Evolutionary conservation across 2,329 filamentous ascomycete species (phyloP), one percentile per base, ranked within the genome.

Genomic region (Trichoderma pleuroti): DNA sequence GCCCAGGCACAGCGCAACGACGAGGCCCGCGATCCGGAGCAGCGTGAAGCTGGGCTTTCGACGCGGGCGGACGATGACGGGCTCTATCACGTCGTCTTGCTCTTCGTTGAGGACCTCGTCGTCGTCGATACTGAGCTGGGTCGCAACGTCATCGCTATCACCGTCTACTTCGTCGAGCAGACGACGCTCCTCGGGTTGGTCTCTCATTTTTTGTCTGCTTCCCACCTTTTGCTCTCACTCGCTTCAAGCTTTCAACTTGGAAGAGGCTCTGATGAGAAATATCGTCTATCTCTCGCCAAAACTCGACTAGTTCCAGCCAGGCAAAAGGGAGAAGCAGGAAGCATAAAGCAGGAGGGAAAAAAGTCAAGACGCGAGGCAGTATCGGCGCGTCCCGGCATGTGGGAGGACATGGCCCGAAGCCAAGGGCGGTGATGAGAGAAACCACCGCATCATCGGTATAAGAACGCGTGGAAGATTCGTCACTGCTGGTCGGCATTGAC

Each of bases 101-200:
- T 30, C n/a, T 21, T 63, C 39, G n/a, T 18, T n/a, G 4, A 42
- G 36, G 3, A 10, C 60, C n/a, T 26, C 32, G 14, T 56, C 42
- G 8, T 54, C 39, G 59, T 65, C 49, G 62, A 26, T n/a, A 61
- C 61, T 59, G 28, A 66, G 56, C 32, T 70, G 68, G 0, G 54
- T 67, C 2, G 69, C 59, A 42, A 26, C 59, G 28, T 70, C 67
- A 56, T 63, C 60, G 32, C 49, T 63, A 9, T 54, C 49, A 14
- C 16, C 49, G 46, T 70, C 67, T 18, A 62, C 49, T 46, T 56
- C 61, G 18, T 70, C 68, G 11, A 70, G 68, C 14, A 70, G 62
- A 54, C 68, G 57, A 9, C 49, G 61, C 34, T 66, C 49, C 36
- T 70, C 68, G 24, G 26, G 34, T 30, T 36, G 32, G 62, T 60